These are phyloP conservation scores for Aspergillus pseudotamarii DNA, from an alignment of 2,329 filamentous ascomycete species.

Conservation along the genomic window DNA sequence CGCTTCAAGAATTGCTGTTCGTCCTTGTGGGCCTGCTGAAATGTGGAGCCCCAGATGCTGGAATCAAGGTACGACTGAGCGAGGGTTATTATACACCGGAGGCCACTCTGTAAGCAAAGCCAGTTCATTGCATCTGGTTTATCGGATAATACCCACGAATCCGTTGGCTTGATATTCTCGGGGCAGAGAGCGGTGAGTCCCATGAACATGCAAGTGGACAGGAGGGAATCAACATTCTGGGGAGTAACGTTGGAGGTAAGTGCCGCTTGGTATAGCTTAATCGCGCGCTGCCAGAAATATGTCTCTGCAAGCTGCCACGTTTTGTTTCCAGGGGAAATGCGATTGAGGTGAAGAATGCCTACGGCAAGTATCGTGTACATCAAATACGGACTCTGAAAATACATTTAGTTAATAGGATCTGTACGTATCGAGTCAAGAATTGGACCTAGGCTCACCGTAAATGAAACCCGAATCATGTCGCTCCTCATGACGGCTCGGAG, in stretches of 20 bases:
- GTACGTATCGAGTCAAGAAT: not conserved
- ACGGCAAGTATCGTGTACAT: constrained; percentile 36
- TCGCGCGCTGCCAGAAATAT: constrained; percentile 34
- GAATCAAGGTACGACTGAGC: constrained; percentile 16
- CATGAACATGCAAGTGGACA: constrained; percentile 38
- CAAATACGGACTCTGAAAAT: constrained; percentile 26
- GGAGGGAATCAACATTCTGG: constrained; percentile 28
- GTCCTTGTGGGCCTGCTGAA: constrained; percentile 19
- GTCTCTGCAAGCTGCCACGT: constrained; percentile 25
- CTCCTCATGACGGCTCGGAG: constrained; percentile 25
- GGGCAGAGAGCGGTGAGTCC: constrained; percentile 29
- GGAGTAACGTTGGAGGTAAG: constrained; percentile 20
- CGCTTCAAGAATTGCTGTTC: constrained; percentile 20
- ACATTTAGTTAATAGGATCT: not conserved
- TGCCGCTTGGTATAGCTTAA: constrained; percentile 29
- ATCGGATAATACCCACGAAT: constrained; percentile 35
- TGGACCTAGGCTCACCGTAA: constrained; percentile 19
- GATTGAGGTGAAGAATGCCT: constrained; percentile 31
- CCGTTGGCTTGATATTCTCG: constrained; percentile 23
- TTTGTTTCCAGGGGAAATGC: constrained; percentile 21
- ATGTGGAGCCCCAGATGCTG: constrained; percentile 31
- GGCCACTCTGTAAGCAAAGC: constrained; percentile 33
- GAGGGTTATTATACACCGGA: constrained; percentile 26
- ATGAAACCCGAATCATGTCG: constrained; percentile 30
- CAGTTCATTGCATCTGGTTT: constrained; percentile 30